A percentile compares a stretch with the other conserved stretches of the same genome.
Evolutionary conservation across 345 rosid species (phyloP).

Genomic region (Nephelium lappaceum): DNA sequence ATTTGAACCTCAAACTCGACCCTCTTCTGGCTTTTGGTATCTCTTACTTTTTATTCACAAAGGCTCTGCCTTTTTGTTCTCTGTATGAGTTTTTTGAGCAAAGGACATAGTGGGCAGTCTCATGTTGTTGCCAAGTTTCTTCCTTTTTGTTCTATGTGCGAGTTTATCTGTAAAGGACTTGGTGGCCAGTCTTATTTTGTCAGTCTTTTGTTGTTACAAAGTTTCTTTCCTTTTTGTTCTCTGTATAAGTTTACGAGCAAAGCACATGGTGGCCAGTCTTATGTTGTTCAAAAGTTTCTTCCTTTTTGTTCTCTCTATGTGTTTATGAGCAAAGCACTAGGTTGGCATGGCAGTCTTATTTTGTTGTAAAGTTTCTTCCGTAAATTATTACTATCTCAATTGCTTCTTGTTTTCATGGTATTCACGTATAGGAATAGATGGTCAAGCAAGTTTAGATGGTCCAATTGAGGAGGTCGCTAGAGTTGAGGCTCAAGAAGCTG

Average conservation of each 20-base stretch:
- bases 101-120: too few species aligned
- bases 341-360: neutral
- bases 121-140: neutral
- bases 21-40: conserved; percentile 62
- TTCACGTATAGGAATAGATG: conserved; percentile 53
- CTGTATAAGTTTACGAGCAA: neutral
- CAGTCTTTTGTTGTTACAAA: neutral
- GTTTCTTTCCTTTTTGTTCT: neutral
- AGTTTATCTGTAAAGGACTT: neutral
- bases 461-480: conserved; percentile 93
- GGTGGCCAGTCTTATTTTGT: neutral
- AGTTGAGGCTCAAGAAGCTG: conserved; percentile 74
- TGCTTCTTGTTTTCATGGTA: conserved; percentile 10
- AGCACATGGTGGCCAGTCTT: neutral
- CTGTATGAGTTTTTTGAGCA: neutral
- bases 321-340: neutral
- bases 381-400: neutral
- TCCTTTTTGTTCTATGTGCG: neutral
- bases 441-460: conserved; percentile 65
- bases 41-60: neutral
- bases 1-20: conserved; percentile 77
- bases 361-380: neutral
- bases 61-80: conserved; percentile 2
- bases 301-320: neutral
- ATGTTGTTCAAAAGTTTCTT: neutral